Base-by-base conservation (phyloP, 225 moss, liverwort and hornwort species). In the Physcomitrellopsis africana region DNA sequence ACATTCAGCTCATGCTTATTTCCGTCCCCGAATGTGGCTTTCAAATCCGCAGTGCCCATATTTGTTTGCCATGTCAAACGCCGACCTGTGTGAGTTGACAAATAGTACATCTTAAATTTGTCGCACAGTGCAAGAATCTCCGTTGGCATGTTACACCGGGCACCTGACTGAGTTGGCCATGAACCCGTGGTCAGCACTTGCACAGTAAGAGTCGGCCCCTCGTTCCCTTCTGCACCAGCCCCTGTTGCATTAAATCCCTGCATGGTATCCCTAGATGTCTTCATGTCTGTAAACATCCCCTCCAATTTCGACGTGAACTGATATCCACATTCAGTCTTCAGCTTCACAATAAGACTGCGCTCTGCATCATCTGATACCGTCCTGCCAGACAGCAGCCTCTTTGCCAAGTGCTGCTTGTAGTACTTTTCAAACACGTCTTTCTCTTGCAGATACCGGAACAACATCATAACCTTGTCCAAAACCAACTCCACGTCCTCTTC, bases 201-300 rank as follows among this genome's bases (percentile, higher is more conserved):
- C 46, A 88, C 88, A 66, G 88, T 85, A 58, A 88, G 85, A 11
- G 88, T 88, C 37, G 88, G 88, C 65, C 85, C 88, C 8, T 88
- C 88, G 37, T 83, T 88, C 37, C 80, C 82, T 63, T 88, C 88
- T 13, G 80, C 76, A 57, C 85, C 85, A 75, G 76, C 70, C 76
- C 82, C 57, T 32, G 78, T 83, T 55, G 88, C 58, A 58, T 85
- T 88, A 24, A 88, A 88, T 46, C 88, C 88, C 81, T 88, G 88
- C 88, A 88, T 85, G 26, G 88, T 88, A 37, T 88, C 88, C 62
- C 88, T 80, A 9, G 88, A 88, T 67, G 88, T 88, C 69, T 88
- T 88, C 88, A 88, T 88, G 57, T 88, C 88, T 70, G 88, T 88
- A 45, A 88, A 88, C 88, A 88, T 88, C 49, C 88, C 88, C 73